Conservation (phyloP, 257 asterid genomes). For the Fraxinus americana region DNA sequence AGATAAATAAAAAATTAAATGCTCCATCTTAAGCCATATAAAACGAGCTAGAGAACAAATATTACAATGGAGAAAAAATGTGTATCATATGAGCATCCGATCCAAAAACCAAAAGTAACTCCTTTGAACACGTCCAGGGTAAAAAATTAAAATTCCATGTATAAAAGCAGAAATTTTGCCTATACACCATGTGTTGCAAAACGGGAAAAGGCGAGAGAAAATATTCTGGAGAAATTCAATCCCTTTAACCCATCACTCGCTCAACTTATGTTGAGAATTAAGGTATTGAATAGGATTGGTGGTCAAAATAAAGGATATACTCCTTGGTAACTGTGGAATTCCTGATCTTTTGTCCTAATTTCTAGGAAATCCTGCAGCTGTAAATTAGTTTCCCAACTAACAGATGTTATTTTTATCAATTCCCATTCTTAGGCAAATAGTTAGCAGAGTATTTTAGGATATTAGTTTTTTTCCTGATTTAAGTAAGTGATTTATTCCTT, state of each 20-base stretch:
- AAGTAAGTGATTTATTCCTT: no score
- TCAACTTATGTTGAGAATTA: neutral
- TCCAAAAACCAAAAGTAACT: neutral
- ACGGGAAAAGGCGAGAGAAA: neutral
- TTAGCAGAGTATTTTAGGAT: no score
- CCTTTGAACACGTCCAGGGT: neutral
- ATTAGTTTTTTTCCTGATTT: no score
- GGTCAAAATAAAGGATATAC: neutral
- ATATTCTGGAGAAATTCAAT: neutral
- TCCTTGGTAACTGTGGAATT: neutral
- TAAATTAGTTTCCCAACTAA: no score
- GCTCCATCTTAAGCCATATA: neutral
- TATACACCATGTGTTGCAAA: neutral
- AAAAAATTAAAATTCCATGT: neutral
- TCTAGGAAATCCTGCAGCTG: no score
- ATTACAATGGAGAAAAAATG: neutral
- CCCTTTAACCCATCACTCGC: neutral
- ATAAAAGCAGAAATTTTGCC: neutral
- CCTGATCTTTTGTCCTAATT: no score
- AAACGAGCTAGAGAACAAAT: neutral
- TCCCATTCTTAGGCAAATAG: no score
- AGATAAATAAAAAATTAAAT: neutral
- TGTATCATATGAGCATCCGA: neutral
- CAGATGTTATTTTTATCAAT: no score
- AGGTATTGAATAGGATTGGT: neutral